Conservation (phyloP, 441 rosid species). For the Erodium moschatum region DNA sequence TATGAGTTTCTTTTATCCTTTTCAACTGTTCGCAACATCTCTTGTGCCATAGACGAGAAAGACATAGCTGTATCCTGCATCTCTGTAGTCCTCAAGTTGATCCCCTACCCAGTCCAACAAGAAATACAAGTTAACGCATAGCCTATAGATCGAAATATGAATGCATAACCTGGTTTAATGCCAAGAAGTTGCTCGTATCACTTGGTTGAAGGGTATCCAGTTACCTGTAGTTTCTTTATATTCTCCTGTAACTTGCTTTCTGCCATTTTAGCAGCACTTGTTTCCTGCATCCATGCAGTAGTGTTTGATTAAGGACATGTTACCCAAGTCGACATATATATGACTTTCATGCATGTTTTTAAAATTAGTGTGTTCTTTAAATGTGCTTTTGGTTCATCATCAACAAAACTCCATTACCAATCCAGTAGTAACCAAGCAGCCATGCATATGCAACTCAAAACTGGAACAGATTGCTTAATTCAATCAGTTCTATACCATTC, state of each 20-base stretch:
- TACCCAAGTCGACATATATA: no score
- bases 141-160: neutral
- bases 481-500: no score
- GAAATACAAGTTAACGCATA: neutral
- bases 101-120: conserved; percentile 44
- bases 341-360: no score
- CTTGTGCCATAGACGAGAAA: conserved; percentile 79
- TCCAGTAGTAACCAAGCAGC: no score
- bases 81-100: conserved; percentile 57
- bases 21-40: conserved; percentile 53
- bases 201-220: neutral
- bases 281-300: conserved; percentile 38
- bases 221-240: conserved; percentile 62
- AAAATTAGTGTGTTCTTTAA: no score
- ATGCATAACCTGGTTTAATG: no score
- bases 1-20: conserved; percentile 41
- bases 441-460: no score
- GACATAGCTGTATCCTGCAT: conserved; percentile 83
- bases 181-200: no score
- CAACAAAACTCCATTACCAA: no score
- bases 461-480: no score
- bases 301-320: no score
- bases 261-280: conserved; percentile 63
- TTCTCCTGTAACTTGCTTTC: conserved; percentile 81
- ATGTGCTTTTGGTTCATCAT: no score